phyloP scores from a whole-genome alignment of 164 flowering plant species.

The Chimonanthus salicifolius region DNA sequence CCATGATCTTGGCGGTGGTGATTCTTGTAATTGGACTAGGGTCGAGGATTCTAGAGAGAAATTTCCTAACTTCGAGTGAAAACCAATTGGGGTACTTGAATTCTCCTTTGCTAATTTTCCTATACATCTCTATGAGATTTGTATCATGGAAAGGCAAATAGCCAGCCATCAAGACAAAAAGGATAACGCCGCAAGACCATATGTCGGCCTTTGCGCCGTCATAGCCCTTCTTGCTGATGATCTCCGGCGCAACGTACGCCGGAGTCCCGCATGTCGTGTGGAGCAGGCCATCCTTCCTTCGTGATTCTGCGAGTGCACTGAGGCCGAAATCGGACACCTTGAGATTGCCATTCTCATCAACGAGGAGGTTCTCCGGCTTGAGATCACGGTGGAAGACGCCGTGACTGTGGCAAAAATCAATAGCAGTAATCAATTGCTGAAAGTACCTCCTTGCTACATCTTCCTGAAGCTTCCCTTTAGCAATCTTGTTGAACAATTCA shows the following conservation, averaged over 20 bases:
- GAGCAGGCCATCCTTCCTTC: constrained; percentile 28
- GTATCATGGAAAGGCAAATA: constrained; percentile 30
- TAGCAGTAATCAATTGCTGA: constrained; percentile 25
- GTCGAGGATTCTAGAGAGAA: constrained; percentile 23
- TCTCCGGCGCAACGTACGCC: constrained; percentile 31
- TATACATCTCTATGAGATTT: constrained; percentile 35
- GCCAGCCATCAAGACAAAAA: constrained; percentile 28
- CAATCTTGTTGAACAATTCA: constrained; percentile 29
- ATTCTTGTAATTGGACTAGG: constrained; percentile 24
- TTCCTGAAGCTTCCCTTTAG: constrained; percentile 28
- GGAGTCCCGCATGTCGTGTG: constrained; percentile 36
- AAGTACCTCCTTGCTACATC: constrained; percentile 24
- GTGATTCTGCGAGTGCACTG: constrained; percentile 19
- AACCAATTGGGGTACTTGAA: constrained; percentile 33
- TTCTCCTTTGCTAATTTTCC: constrained; percentile 27
- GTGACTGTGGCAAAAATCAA: constrained; percentile 31
- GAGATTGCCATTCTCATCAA: constrained; percentile 27
- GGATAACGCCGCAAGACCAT: constrained; percentile 35
- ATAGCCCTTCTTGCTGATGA: constrained; percentile 27
- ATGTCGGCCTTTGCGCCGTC: constrained; percentile 33
- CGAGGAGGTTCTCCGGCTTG: constrained; percentile 33
- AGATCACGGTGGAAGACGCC: constrained; percentile 36
- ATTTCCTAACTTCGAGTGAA: constrained; percentile 21
- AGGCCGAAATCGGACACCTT: constrained; percentile 33
- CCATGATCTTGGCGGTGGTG: constrained; percentile 22